Conservation (phyloP, 2,329 filamentous ascomycete genomes). For the Didymella glomerata region DNA sequence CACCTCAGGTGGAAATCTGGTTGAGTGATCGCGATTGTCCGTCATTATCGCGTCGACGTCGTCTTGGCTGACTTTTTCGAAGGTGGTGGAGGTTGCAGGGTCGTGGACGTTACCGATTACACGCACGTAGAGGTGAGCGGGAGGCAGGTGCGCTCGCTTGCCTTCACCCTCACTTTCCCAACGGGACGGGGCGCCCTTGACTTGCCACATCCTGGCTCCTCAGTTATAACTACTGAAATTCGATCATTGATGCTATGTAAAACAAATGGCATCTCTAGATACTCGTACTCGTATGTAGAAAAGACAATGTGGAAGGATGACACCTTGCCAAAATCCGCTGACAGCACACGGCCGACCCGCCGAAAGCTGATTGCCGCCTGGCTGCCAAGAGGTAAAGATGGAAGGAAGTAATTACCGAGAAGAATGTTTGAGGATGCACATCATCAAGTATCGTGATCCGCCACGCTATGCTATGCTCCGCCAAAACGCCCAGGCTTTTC, state of each 20-base stretch:
- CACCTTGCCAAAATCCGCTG: neutral
- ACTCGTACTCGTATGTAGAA: neutral
- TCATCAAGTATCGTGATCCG: slow-evolving; percentile 1
- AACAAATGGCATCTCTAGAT: neutral
- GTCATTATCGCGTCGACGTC: neutral
- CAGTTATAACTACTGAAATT: neutral
- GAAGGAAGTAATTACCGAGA: neutral
- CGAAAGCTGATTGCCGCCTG: neutral
- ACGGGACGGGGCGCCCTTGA: neutral
- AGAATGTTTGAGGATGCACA: neutral
- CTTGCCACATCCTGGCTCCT: neutral
- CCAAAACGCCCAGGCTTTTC: neutral
- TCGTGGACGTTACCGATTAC: too few species aligned
- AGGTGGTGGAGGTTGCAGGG: neutral
- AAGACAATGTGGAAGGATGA: neutral
- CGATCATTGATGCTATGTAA: neutral
- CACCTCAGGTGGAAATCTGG: neutral
- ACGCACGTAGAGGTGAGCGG: neutral
- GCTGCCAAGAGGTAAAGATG: neutral
- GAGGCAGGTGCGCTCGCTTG: neutral
- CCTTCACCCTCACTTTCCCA: neutral
- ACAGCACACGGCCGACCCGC: neutral
- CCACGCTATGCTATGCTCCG: neutral
- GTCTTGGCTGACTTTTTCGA: too few species aligned
- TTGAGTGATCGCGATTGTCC: neutral